A percentile compares a stretch with the other conserved stretches of the same genome.
Conservation (phyloP, 2,329 filamentous ascomycete species). For the Fusarium sp. region DNA sequence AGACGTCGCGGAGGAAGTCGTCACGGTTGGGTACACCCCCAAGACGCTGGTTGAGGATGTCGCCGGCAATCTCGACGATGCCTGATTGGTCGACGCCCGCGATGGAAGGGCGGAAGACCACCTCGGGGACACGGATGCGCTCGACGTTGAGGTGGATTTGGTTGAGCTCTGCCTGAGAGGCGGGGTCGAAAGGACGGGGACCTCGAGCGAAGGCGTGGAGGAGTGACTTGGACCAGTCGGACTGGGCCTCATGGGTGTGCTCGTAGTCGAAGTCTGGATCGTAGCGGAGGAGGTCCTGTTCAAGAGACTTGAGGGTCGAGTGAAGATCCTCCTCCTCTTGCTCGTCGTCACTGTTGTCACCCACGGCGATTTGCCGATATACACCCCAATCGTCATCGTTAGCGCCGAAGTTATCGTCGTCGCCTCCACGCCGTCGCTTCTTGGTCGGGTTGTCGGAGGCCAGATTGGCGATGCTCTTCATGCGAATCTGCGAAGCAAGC, state of each 20-base stretch:
- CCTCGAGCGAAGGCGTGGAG: constrained; percentile 92
- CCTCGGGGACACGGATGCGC: constrained; percentile 92
- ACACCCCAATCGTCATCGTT: constrained; percentile 99
- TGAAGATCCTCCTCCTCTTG: constrained; percentile 92
- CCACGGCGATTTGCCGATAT: constrained; percentile 91
- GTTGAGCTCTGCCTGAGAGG: constrained; percentile 82
- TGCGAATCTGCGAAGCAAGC: constrained; percentile 93
- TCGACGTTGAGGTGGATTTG: constrained; percentile 98
- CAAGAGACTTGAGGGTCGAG: constrained; percentile 78
- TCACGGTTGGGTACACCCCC: constrained; percentile 68
- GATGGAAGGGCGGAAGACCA: constrained; percentile 92
- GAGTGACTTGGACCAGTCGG: constrained; percentile 93
- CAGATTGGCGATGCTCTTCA: constrained; percentile 97
- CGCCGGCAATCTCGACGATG: constrained; percentile 89
- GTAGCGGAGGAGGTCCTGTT: constrained; percentile 86
- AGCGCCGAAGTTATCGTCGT: constrained; percentile 96
- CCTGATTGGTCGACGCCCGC: constrained; percentile 94
- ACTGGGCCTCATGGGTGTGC: constrained; percentile 90
- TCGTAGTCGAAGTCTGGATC: constrained; percentile 93
- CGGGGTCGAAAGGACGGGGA: constrained; percentile 84
- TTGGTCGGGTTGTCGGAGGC: constrained; percentile 88
- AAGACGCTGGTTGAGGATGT: constrained; percentile 88
- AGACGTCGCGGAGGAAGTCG: constrained; percentile 85
- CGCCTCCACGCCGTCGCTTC: constrained; percentile 86
- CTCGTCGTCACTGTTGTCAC: constrained; percentile 85